Base-by-base conservation (phyloP, 331 rosid genomes). In the Prunus yedoensis region DNA sequence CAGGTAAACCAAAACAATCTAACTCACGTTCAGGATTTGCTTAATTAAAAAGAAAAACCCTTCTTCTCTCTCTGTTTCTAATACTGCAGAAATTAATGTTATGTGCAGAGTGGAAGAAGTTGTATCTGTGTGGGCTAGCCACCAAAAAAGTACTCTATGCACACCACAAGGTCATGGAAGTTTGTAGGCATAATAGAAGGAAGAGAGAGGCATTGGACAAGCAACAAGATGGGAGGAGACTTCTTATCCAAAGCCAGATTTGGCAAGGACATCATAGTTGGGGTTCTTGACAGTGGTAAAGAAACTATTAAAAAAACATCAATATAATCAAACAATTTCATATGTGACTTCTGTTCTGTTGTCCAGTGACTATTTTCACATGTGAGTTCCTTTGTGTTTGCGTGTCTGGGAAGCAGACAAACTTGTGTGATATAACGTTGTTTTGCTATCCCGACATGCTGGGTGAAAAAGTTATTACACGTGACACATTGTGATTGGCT, bases 131-230 rank as follows among this genome's bases (percentile, higher is more conserved):
- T 73, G 72, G 25, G 59, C 80, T 67, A 92, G 96, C 80, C 54
- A 81, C 74, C 85, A 59, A 77, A 27, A 59, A 85, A 74, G 50
- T 92, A 94, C 75, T 79, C 87, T 10, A 70, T 85, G 90, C 96
- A 92, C n/a, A 94, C 99, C 10, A 94, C 99, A 77, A 90, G 99
- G 79, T 94, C 99, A 66, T 92, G 97, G 99, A 77, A 90, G 70
- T 94, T 92, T 56, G 84, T 87, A 32, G 97, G 99, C 23, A 17
- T 73, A 46, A 64, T 91, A 56, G 83, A 78, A 23, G 87, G 74
- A 20, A 82, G 70, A 32, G 80, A 77, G 28, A 78, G 79, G 4
- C 69, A 13, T 16, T n/a, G 57, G 62, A 23, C 14, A 32, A 13
- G 21, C 46, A 17, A 8, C 4, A 30, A 77, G 32, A 73, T 59